Evolutionary conservation across 2,329 filamentous ascomycete species (phyloP), one percentile per base, ranked within the genome.

Genomic region (Moelleriella libera): DNA sequence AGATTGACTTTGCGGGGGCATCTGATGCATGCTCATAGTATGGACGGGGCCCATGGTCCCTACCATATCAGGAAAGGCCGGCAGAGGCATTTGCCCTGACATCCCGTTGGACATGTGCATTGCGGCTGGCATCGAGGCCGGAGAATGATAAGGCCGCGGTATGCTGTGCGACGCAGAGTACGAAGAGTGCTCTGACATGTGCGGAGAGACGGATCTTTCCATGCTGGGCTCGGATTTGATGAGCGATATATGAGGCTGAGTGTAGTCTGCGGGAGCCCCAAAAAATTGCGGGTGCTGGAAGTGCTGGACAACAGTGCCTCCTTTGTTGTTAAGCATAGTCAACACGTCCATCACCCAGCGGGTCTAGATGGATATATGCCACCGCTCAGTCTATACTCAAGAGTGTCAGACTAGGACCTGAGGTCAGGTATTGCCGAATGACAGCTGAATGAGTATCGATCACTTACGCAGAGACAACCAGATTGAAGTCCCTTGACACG

Each of bases 161-260:
- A 73, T 64, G 49, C 66, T 68, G 56, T 71, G 68, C 41, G 65
- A 63, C 44, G 65, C 68, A 2, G 75, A 76, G 58, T 75, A 76
- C 50, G 74, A 69, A 5, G 75, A 78, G 58, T 75, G 71, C 54
- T 79, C 76, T 11, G 76, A 79, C 48, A 74, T 74, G 60, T 80
- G 76, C 8, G 76, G 75, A 6, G 76, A 79, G 54, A 68, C 71
- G 44, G 74, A 70, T 49, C 75, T 71, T 48, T 79, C 75, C 57
- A 78, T 69, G 12, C 54, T 58, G 44, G 63, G 56, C 45, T 67
- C 64, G 44, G 57, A 54, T 51, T 66, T 67, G 49, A 64, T 55
- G 51, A 63, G 56, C 48, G 57, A 53, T 45, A 59, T 57, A 48
- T 60, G 61, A 48, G 58, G 56, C 32, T 52, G 56, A 45, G 57